Conservation (phyloP, 2,329 filamentous ascomycete species). For the Parafenestella ontariensis region DNA sequence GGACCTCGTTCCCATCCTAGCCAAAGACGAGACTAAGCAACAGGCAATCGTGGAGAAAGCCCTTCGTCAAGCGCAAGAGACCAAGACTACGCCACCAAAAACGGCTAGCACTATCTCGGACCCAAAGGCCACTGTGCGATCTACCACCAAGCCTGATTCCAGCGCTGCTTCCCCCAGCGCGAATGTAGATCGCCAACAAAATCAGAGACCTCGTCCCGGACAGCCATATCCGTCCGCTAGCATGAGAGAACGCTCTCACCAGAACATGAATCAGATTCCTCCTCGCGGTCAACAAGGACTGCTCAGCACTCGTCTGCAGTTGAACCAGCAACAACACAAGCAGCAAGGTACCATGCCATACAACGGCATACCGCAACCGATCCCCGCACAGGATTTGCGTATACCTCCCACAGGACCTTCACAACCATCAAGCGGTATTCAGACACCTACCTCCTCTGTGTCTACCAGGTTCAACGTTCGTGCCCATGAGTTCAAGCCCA, state of each 20-base stretch:
- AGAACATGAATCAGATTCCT: conserved; percentile 49
- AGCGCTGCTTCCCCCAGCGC: conserved; percentile 38
- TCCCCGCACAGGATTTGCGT: conserved; percentile 70
- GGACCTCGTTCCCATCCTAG: conserved; percentile 92
- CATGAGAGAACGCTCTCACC: conserved; percentile 52
- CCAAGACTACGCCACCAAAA: conserved; percentile 47
- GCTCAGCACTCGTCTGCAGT: conserved; percentile 59
- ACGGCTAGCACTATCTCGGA: conserved; percentile 52
- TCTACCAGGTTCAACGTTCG: conserved; percentile 67
- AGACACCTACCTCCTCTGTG: conserved; percentile 61
- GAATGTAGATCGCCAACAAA: conserved; percentile 55
- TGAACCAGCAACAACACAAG: conserved; percentile 62
- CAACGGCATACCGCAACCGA: conserved; percentile 61
- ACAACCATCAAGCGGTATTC: conserved; percentile 56
- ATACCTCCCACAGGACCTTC: conserved; percentile 76
- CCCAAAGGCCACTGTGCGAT: conserved; percentile 37
- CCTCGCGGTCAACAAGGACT: conserved; percentile 51
- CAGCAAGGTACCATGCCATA: conserved; percentile 47
- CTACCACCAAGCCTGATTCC: conserved; percentile 46
- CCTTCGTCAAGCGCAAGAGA: conserved; percentile 72
- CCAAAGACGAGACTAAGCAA: conserved; percentile 95
- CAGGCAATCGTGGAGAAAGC: conserved; percentile 91
- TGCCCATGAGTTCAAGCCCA: conserved; percentile 83
- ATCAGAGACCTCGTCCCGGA: conserved; percentile 52
- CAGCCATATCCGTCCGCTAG: conserved; percentile 54